Evolutionary conservation across 2,329 filamentous ascomycete genomes (phyloP), one percentile per base, ranked within the genome.

Genomic region (Ophiostoma himal-ulmi): DNA sequence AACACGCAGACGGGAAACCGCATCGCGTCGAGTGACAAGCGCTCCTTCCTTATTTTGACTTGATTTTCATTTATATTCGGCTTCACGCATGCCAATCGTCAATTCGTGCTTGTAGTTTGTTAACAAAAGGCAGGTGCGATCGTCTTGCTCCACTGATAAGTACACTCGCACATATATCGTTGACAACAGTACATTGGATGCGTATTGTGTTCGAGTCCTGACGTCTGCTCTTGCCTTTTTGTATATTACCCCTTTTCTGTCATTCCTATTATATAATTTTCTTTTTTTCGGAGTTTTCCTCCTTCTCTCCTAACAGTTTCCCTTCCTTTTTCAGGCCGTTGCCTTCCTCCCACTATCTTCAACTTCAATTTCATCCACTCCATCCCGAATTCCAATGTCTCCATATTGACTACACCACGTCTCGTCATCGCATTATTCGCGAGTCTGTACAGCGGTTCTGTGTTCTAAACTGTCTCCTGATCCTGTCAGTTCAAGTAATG

Each of bases 1-100:
- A 67, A 60, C 70, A 71, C 67, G 60, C 70, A 69, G 67, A 37
- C 48, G 70, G 70, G 70, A 71, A 71, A 67, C 67, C 11, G 44
- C 67, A 68, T 41, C 67, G 57, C 54, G 39, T 41, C 26, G 20
- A 34, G 36, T 67, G 44, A 14, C 44, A 52, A 39, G 30, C 30
- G 17, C 60, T 67, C 60, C 44, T 68, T 71, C 36, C 34, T 60
- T n/a, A n/a, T 64, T 36, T n/a, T 14, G 30, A 13, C 22, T 17
- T 22, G 37, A 37, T 68, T 5, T 48, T 20, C 7, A 48, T 17
- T 48, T 48, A 20, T 20, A 26, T 57, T 67, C 39, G n/a, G 60
- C 39, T 70, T 68, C 39, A 30, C 52, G 34, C 11, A 60, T 60
- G 52, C n/a, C 22, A 57, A 57, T 57, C 52, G 52, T 48, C 52